Base-by-base conservation (phyloP, 768 basidiomycete genomes). In the Tulasnella calospora region DNA sequence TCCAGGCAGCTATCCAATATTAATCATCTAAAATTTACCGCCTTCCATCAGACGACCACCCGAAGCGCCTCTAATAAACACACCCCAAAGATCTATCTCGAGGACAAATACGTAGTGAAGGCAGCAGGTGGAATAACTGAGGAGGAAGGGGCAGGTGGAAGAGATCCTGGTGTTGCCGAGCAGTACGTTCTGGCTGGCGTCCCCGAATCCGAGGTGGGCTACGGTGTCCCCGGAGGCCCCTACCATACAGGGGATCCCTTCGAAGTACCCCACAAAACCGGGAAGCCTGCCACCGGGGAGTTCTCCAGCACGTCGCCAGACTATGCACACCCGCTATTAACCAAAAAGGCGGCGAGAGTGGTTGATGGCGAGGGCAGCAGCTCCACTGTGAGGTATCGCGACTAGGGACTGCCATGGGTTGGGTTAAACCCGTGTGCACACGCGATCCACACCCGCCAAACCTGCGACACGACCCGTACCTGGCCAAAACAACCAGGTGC, bases 61-160 rank as follows among this genome's bases (percentile, higher is more conserved):
- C 15, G 19, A 44, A 23, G 35, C 46, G 4, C 44, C 33, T 4
- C 30, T 21, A 30, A 21, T 41, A 33, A 69, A 21, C 9, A 13
- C n/a, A 78, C 77, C 21, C 77, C 77, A 30, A 69, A 78, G 12
- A n/a, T 78, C 38, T 78, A 78, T 15, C 70, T 78, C 41, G 41
- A 78, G 30, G 77, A 78, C 46, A 41, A 40, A 23, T 67, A 40
- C 41, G 44, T 17, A 9, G 44, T 30, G 2, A 35, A 36, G 38
- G 36, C 33, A 21, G 38, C 77, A 15, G 38, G 40, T 36, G 77
- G 77, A 9, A 71, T 71, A n/a, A 78, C 77, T 10, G 77, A 78
- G 70, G 69, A 71, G 36, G 77, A 78, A 71, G 69, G 77, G 19
- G 38, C 77, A 41, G 77, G 69, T 6, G 70, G 70, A 33, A 46